Base-by-base conservation (phyloP, 139 green algal species). In the Raphidocelis subcapitata region DNA sequence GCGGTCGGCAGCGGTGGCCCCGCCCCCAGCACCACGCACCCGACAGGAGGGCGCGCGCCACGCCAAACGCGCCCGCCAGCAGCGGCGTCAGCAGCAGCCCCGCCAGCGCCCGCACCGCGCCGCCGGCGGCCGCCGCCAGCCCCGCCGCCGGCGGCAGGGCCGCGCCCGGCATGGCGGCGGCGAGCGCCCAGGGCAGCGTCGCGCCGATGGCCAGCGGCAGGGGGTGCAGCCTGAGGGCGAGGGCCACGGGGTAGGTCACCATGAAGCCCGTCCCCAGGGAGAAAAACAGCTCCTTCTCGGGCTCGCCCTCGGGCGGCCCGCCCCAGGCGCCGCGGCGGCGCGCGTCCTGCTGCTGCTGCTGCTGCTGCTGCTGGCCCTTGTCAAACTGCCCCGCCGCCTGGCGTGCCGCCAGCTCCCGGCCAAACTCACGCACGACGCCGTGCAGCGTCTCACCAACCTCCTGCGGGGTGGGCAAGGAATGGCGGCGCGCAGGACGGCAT, bases 361-460 rank as follows among this genome's bases (percentile, higher is more conserved):
- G 2, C 62, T 24, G 52, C 28, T 29, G 24, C 28, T 57, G 63
- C 63, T 46, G 69, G 56, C 26, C 36, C 46, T 51, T 5, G 5
- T 61, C 54, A 14, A 28, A 14, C 24, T 14, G 5, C 12, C 54
- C 23, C 12, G 54, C 54, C 12, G 5, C 54, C 12, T 28, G 54
- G 24, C 54, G 54, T 5, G n/a, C 54, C 54, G 69, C 69, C 5
- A 76, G 60, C 1, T 60, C 26, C 14, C n/a, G 37, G 21, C 44
- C 46, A 15, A 76, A 37, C 2, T 59, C 65, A 26, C 60, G 26
- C 10, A 69, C 44, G 3, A 44, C 69, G 3, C 15, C 47, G 8
- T 59, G 62, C 31, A 76, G 10, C 14, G 36, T 69, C 14, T 76
- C 69, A 8, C 69, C 69, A 26, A 46, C 61, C 21, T 76, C 69